Evolutionary conservation across 768 basidiomycete species (phyloP).

Genomic region (Rhodotorula graminis): DNA sequence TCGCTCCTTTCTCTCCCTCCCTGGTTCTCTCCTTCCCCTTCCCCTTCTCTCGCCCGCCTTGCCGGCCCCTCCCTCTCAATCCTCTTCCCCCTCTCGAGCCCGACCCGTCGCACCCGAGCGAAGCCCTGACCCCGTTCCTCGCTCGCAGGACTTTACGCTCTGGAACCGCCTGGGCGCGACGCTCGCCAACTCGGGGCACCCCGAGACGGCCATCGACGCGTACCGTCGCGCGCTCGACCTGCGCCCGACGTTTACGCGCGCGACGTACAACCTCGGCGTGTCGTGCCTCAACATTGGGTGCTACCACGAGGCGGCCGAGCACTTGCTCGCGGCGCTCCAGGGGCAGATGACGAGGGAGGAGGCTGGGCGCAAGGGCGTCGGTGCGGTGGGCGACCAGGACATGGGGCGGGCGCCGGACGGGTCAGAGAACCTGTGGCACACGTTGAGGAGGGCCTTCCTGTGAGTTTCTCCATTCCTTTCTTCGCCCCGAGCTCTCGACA

Average conservation of each 20-base stretch:
- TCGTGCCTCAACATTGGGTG: slow-evolving; percentile 96
- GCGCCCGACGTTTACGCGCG: slow-evolving; percentile 91
- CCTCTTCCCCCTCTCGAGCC: no score
- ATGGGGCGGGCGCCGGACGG: slow-evolving; percentile 51
- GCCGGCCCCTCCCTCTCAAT: no score
- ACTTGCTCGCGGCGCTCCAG: slow-evolving; percentile 77
- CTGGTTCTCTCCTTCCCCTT: no score
- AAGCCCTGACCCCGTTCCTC: no score
- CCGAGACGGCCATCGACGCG: slow-evolving; percentile 72
- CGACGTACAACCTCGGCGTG: slow-evolving; percentile 96
- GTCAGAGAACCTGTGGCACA: slow-evolving; percentile 86
- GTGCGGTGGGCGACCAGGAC: background rate
- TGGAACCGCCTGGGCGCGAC: slow-evolving; percentile 96
- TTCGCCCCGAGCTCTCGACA: no score
- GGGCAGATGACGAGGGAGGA: slow-evolving; percentile 54
- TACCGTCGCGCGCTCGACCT: slow-evolving; percentile 80
- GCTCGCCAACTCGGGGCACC: slow-evolving; percentile 86
- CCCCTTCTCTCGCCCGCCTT: no score
- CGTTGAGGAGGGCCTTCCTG: slow-evolving; percentile 59
- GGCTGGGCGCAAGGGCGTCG: background rate
- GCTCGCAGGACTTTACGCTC: slow-evolving; percentile 70
- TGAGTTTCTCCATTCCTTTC: no score
- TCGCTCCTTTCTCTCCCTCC: background rate
- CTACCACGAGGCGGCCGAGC: slow-evolving; percentile 90
- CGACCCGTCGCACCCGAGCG: no score